Evolutionary conservation across 1,284 basidiomycete genomes (phyloP).

Genomic region (Trichosporon faecale): DNA sequence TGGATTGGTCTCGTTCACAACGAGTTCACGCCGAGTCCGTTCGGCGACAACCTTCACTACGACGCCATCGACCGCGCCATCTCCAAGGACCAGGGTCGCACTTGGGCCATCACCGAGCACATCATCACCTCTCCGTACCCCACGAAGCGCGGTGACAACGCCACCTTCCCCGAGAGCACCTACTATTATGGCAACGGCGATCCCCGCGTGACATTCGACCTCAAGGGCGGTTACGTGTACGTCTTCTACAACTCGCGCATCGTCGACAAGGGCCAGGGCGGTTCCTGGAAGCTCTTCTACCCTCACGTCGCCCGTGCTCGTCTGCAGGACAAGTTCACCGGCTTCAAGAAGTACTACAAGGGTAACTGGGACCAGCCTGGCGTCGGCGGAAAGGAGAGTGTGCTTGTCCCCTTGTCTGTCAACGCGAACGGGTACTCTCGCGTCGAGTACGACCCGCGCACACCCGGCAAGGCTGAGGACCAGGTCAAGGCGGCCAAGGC

Average conservation of each 20-base stretch:
- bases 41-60: conserved; percentile 20
- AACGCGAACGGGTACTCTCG: conserved; percentile 12
- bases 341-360: conserved; percentile 19
- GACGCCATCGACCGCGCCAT: conserved; percentile 23
- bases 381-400: conserved; percentile 16
- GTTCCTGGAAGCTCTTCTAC: conserved; percentile 16
- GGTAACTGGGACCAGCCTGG: conserved; percentile 21
- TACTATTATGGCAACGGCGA: conserved; percentile 23
- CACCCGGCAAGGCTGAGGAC: background rate
- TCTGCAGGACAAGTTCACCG: conserved; percentile 12
- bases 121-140: conserved; percentile 16
- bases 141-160: conserved; percentile 15
- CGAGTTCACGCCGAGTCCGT: conserved; percentile 22
- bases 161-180: conserved; percentile 13
- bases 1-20: conserved; percentile 24
- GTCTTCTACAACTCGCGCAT: conserved; percentile 20
- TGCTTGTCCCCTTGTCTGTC: conserved; percentile 13
- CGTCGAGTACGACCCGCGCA: conserved; percentile 16
- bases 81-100: conserved; percentile 15
- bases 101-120: conserved; percentile 19
- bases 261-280: conserved; percentile 19
- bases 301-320: conserved; percentile 20
- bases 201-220: conserved; percentile 18
- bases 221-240: conserved; percentile 20
- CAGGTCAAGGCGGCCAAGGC: conserved; percentile 8